Conservation (phyloP, 1,284 basidiomycete species). For the Sporisorium graminicola region DNA sequence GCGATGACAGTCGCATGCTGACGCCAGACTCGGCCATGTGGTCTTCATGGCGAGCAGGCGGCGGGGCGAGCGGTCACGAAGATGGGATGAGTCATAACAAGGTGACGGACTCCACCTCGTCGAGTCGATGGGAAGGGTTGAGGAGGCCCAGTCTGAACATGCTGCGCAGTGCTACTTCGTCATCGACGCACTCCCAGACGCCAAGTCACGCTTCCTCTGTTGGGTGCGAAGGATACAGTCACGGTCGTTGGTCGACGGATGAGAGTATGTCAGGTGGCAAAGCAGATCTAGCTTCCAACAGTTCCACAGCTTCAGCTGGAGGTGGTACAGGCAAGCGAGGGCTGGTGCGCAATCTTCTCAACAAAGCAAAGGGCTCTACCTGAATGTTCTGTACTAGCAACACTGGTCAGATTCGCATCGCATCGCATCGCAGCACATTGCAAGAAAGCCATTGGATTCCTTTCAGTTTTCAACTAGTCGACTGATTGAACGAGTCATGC, state of each 20-base stretch:
- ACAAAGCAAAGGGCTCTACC: slow-evolving; percentile 40
- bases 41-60: slow-evolving; percentile 17
- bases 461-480: not conserved
- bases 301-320: slow-evolving; percentile 1
- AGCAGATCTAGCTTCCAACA: not conserved
- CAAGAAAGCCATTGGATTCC: not conserved
- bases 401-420: too few species aligned
- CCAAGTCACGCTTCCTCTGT: slow-evolving; percentile 17
- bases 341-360: slow-evolving; percentile 40
- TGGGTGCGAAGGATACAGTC: slow-evolving; percentile 16
- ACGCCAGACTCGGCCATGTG: slow-evolving; percentile 25
- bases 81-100: slow-evolving; percentile 16
- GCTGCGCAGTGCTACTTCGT: slow-evolving; percentile 36
- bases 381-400: not conserved
- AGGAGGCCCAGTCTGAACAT: slow-evolving; percentile 45
- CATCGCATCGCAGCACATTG: slow-evolving; percentile 1
- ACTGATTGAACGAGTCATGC: not conserved
- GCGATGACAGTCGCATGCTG: slow-evolving; percentile 21
- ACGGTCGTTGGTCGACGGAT: slow-evolving; percentile 27
- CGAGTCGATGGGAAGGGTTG: slow-evolving; percentile 33
- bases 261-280: slow-evolving; percentile 4
- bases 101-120: not conserved
- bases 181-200: slow-evolving; percentile 33
- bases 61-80: not conserved
- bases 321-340: slow-evolving; percentile 17